These are phyloP conservation scores for Hippophae tibetana DNA, from an alignment of 306 rosid genomes.

Conservation along the genomic window DNA sequence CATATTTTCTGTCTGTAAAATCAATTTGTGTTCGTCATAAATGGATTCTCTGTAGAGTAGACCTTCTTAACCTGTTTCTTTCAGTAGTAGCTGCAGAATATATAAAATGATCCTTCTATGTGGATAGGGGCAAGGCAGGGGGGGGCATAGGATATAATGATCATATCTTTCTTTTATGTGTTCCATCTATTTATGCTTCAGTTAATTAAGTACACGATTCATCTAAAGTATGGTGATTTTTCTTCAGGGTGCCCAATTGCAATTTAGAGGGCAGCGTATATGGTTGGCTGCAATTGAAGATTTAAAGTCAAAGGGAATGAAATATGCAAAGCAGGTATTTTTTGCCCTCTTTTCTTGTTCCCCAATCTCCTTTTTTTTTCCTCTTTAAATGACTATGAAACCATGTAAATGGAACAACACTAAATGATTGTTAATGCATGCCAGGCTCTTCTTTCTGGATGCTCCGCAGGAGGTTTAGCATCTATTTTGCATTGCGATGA, in stretches of 20 bases:
- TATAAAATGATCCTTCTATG: too few species aligned
- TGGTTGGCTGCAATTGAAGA: constrained; percentile 91
- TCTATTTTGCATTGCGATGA: constrained; percentile 85
- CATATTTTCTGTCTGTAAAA: too few species aligned
- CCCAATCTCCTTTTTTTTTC: constrained; percentile 2
- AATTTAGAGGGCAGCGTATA: constrained; percentile 87
- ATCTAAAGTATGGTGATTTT: neutral
- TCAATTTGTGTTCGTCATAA: too few species aligned
- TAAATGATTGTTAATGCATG: constrained; percentile 3
- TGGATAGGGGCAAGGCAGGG: too few species aligned
- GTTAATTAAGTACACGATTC: constrained; percentile 3
- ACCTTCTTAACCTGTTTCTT: too few species aligned
- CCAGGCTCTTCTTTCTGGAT: constrained; percentile 93
- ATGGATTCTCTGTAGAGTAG: too few species aligned
- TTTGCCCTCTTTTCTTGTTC: neutral
- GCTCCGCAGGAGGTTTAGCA: constrained; percentile 97
- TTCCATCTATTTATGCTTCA: neutral
- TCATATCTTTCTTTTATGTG: too few species aligned
- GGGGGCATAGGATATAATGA: too few species aligned
- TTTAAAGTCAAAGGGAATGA: constrained; percentile 83
- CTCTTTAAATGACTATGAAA: neutral
- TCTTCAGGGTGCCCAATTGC: constrained; percentile 48
- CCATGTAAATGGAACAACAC: neutral
- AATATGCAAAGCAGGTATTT: constrained; percentile 60
- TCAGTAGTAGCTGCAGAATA: too few species aligned